Conservation (phyloP, 2,329 filamentous ascomycete genomes). For the Trichoderma sp. region DNA sequence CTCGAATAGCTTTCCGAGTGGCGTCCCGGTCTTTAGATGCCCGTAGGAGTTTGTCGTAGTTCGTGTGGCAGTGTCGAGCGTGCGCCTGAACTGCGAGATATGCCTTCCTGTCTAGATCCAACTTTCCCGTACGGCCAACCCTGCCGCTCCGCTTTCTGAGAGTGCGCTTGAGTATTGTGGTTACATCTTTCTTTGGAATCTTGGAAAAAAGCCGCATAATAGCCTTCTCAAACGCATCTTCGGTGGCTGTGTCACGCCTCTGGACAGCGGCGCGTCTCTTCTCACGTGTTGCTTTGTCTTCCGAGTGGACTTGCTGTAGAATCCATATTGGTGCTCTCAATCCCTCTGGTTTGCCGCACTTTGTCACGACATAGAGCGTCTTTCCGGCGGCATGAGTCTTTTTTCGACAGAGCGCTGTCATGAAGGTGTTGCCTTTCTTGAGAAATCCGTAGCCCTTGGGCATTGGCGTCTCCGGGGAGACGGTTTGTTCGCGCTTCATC, state of each 20-base stretch:
- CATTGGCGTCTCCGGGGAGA: slow-evolving; percentile 30
- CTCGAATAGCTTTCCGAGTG: slow-evolving; percentile 18
- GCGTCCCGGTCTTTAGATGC: background rate
- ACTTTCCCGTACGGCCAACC: slow-evolving; percentile 44
- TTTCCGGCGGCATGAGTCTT: slow-evolving; percentile 33
- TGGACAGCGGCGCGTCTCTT: slow-evolving; percentile 33
- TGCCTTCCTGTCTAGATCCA: slow-evolving; percentile 39
- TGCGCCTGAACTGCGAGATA: slow-evolving; percentile 48
- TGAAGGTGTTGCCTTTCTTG: slow-evolving; percentile 41
- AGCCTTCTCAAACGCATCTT: slow-evolving; percentile 33
- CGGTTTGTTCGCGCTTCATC: slow-evolving; percentile 23
- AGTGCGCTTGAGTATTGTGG: slow-evolving; percentile 38
- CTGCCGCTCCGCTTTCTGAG: slow-evolving; percentile 45
- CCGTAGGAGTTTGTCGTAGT: slow-evolving; percentile 41
- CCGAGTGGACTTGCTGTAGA: slow-evolving; percentile 27
- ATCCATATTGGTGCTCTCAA: slow-evolving; percentile 40
- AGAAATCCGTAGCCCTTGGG: slow-evolving; percentile 42
- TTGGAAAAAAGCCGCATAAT: slow-evolving; percentile 39
- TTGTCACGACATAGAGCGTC: slow-evolving; percentile 38
- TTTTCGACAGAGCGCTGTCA: slow-evolving; percentile 40
- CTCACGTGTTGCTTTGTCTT: slow-evolving; percentile 32
- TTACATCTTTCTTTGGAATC: slow-evolving; percentile 36
- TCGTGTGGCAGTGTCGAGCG: slow-evolving; percentile 46
- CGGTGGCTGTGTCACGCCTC: slow-evolving; percentile 34
- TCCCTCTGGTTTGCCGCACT: slow-evolving; percentile 30